Percentiles rank a stretch among this genome's conserved stretches.
phyloP scores from a whole-genome alignment of 139 green algal species.

The Auxenochlorella pyrenoidosa region DNA sequence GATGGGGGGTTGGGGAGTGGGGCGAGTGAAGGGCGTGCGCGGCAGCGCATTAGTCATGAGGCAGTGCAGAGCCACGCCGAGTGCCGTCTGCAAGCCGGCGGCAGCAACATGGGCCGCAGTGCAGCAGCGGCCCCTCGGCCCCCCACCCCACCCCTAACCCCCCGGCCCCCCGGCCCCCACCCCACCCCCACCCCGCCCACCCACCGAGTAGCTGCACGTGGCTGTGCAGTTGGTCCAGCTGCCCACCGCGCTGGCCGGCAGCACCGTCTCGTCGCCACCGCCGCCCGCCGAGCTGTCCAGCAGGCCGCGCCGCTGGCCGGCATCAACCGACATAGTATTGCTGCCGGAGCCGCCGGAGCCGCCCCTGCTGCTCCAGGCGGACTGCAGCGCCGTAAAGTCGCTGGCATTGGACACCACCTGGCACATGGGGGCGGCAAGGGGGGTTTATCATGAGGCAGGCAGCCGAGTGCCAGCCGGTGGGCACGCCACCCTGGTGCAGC shows the following conservation, averaged over 20 bases:
- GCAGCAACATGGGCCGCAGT: background rate
- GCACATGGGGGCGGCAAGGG: background rate
- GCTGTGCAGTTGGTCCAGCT: conserved; percentile 44
- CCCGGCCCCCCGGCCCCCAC: no score
- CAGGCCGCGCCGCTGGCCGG: background rate
- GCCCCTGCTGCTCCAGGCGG: background rate
- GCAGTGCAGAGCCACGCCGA: no score
- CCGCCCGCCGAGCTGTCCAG: background rate
- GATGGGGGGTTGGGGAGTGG: no score
- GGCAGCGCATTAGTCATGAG: no score
- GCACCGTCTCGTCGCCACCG: background rate
- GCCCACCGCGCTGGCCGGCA: conserved; percentile 17
- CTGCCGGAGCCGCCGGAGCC: background rate
- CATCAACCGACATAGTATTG: background rate
- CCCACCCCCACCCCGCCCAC: no score
- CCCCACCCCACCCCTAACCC: no score
- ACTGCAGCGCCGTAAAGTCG: background rate
- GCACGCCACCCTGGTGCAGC: no score
- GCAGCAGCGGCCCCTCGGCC: no score
- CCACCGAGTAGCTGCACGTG: conserved; percentile 26
- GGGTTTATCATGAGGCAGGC: no score
- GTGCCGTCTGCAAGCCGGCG: no score
- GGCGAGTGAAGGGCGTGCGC: no score
- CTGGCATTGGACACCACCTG: background rate
- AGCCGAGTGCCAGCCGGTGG: no score